phyloP scores from a whole-genome alignment of 495 filamentous ascomycete species.

The Tuber calosporum region DNA sequence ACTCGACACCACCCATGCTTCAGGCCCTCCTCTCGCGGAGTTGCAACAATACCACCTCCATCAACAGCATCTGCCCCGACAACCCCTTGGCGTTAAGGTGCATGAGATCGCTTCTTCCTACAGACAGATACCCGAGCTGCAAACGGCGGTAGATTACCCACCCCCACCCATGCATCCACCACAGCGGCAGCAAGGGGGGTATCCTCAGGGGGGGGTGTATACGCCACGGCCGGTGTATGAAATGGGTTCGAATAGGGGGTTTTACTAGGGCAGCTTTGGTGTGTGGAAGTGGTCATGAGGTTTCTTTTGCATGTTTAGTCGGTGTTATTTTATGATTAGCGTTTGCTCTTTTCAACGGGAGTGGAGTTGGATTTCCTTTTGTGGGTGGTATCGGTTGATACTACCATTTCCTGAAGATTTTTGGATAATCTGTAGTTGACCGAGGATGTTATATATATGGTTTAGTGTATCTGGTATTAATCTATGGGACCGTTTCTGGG shows the following conservation, averaged over 20 bases:
- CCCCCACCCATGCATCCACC: neutral
- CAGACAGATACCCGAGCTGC: neutral
- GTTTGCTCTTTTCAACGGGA: neutral
- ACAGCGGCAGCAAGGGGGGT: neutral
- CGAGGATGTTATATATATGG: neutral
- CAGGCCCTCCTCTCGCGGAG: neutral
- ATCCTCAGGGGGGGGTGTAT: neutral
- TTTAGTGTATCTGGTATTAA: neutral
- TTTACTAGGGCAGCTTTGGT: neutral
- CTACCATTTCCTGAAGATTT: neutral
- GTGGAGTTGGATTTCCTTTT: neutral
- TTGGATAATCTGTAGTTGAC: neutral
- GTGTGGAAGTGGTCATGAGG: neutral
- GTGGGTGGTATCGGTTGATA: neutral
- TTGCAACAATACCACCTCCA: neutral
- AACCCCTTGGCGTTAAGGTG: neutral
- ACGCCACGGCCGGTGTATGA: neutral
- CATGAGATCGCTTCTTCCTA: neutral
- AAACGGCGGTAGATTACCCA: neutral
- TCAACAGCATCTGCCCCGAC: neutral
- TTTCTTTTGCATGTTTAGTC: neutral
- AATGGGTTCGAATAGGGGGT: neutral
- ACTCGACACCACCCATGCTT: neutral
- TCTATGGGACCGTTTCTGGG: neutral
- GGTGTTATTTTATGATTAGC: neutral